Percentiles rank a stretch among this genome's conserved stretches.
Evolutionary conservation across 1,139 yeast species (phyloP).

Genomic region (Blastobotrys capitulatus): DNA sequence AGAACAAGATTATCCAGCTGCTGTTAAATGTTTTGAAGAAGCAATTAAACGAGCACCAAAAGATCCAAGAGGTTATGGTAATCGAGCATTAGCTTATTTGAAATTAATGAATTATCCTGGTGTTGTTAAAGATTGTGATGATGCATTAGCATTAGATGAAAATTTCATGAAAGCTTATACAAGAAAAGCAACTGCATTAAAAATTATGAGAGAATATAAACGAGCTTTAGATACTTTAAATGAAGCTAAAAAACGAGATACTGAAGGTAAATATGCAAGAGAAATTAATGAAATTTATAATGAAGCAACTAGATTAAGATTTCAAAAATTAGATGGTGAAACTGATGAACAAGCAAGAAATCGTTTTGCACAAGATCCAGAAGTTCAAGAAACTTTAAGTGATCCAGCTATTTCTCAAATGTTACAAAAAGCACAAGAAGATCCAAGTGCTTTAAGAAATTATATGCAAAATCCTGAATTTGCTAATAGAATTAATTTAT

Average conservation of each 20-base stretch:
- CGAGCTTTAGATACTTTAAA: slow-evolving; percentile 78
- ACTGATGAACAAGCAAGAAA: slow-evolving; percentile 78
- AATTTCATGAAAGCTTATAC: slow-evolving; percentile 89
- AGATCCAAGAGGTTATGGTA: slow-evolving; percentile 95
- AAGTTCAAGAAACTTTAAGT: slow-evolving; percentile 80
- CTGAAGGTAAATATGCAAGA: slow-evolving; percentile 52
- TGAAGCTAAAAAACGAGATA: slow-evolving; percentile 70
- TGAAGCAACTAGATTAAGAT: slow-evolving; percentile 76
- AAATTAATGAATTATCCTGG: slow-evolving; percentile 97
- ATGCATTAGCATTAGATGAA: slow-evolving; percentile 85
- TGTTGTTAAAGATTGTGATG: slow-evolving; percentile 86
- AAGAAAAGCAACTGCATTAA: slow-evolving; percentile 92
- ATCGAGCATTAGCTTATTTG: slow-evolving; percentile 95
- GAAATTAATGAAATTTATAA: slow-evolving; percentile 82
- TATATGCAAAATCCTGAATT: slow-evolving; percentile 98
- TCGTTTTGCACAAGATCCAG: slow-evolving; percentile 73
- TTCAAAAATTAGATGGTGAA: slow-evolving; percentile 79
- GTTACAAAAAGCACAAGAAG: slow-evolving; percentile 86
- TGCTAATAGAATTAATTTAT: slow-evolving; percentile 76
- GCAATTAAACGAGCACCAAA: slow-evolving; percentile 94
- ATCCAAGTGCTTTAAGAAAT: slow-evolving; percentile 95
- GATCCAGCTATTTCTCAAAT: slow-evolving; percentile 98
- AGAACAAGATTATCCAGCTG: slow-evolving; percentile 94
- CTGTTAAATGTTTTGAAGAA: slow-evolving; percentile 91
- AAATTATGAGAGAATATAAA: slow-evolving; percentile 84